These are phyloP conservation scores for Musa itinerans DNA, from an alignment of 176 grass and related monocot genomes.

Conservation along the genomic window DNA sequence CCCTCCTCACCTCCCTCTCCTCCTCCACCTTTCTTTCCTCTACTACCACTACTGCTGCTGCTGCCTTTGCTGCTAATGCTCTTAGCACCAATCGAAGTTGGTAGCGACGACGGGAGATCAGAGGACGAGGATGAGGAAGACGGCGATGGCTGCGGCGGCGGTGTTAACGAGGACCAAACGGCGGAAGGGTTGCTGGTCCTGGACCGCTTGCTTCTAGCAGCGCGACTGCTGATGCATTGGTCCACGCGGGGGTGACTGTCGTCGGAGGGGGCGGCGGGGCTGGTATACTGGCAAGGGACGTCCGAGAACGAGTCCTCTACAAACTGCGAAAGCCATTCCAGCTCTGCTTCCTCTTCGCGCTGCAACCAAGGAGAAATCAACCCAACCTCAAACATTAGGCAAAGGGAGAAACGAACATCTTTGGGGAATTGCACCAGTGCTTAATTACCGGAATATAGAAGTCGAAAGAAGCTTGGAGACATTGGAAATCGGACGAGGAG, in stretches of 20 bases:
- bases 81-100: not conserved
- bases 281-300: not conserved
- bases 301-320: slow-evolving; percentile 13
- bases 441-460: slow-evolving; percentile 8
- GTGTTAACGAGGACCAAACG: not conserved
- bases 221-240: not conserved
- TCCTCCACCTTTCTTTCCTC: not conserved
- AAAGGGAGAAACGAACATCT: not conserved
- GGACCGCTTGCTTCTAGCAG: slow-evolving; percentile 7
- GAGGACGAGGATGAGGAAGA: slow-evolving; percentile 10
- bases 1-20: slow-evolving; percentile 22
- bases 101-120: not conserved
- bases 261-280: not conserved
- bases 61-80: not conserved
- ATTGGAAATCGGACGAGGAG: not conserved
- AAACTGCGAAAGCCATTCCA: slow-evolving; percentile 13
- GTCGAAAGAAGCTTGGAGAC: not conserved
- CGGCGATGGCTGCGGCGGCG: not conserved
- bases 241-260: not conserved
- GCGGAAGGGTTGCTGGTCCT: not conserved
- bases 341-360: slow-evolving; percentile 8
- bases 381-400: not conserved
- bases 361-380: not conserved
- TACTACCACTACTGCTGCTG: not conserved
- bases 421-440: not conserved